Conservation (phyloP, 2,329 filamentous ascomycete species). For the Xylariaceae sp. region DNA sequence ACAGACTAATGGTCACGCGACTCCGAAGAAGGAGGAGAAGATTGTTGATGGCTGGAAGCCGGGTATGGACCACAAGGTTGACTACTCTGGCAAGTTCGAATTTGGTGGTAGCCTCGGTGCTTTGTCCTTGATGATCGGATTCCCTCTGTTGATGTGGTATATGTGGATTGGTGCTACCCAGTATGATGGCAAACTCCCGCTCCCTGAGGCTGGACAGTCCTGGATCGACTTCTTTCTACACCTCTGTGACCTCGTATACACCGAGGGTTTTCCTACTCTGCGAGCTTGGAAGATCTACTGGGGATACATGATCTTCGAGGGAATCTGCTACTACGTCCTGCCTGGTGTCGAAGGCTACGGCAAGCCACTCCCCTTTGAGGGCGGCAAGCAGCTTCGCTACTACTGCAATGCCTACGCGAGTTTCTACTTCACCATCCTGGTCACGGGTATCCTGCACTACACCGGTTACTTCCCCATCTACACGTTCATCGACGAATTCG, state of each 20-base stretch:
- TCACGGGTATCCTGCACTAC: conserved; percentile 69
- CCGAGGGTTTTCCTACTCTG: conserved; percentile 74
- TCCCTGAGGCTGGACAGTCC: conserved; percentile 59
- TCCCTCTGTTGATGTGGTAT: conserved; percentile 96
- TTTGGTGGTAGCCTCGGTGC: conserved; percentile 87
- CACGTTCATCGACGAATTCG: conserved; percentile 91
- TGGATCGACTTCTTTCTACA: conserved; percentile 66
- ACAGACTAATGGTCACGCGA: conserved; percentile 26
- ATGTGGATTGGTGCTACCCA: conserved; percentile 97
- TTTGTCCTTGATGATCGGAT: conserved; percentile 79
- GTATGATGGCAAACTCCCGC: conserved; percentile 79
- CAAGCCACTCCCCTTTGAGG: conserved; percentile 77
- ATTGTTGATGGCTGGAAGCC: conserved; percentile 54
- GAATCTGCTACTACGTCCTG: conserved; percentile 72
- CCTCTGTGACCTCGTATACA: conserved; percentile 67
- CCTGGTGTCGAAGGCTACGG: conserved; percentile 85
- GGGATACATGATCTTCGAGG: conserved; percentile 84
- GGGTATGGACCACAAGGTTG: conserved; percentile 57
- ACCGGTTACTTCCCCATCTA: conserved; percentile 83
- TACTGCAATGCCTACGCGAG: conserved; percentile 88
- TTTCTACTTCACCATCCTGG: conserved; percentile 77
- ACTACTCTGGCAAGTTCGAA: conserved; percentile 63
- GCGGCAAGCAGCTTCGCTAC: conserved; percentile 82
- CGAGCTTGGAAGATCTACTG: conserved; percentile 94
- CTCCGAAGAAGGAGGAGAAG: conserved; percentile 29